phyloP scores from a whole-genome alignment of 371 early-diverging fungal genomes.

The Batkoa obscura region DNA sequence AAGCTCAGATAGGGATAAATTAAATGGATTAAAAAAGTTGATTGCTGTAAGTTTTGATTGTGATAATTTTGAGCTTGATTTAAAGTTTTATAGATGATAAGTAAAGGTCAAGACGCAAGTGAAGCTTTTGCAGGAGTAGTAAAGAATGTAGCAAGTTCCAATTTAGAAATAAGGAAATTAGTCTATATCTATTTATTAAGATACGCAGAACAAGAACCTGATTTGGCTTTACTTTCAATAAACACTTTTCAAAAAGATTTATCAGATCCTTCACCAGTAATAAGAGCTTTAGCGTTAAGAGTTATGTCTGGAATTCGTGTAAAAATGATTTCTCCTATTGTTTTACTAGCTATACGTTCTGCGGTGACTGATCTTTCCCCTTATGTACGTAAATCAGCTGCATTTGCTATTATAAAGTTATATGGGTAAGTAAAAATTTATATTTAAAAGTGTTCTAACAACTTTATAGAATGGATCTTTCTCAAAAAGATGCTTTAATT shows the following conservation, averaged over 20 bases:
- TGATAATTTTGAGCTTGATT: not conserved
- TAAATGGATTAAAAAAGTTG: conserved; percentile 74
- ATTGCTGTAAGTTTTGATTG: conserved; percentile 48
- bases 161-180: conserved; percentile 75
- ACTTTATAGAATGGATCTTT: conserved; percentile 43
- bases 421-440: conserved; percentile 29
- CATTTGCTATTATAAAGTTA: conserved; percentile 79
- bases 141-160: conserved; percentile 83
- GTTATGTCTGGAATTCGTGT: conserved; percentile 90
- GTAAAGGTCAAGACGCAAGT: conserved; percentile 79
- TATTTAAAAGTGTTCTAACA: not conserved
- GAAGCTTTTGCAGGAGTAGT: conserved; percentile 89
- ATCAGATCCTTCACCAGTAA: conserved; percentile 76
- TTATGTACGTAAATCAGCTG: conserved; percentile 84
- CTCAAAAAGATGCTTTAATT: conserved; percentile 48
- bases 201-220: conserved; percentile 89
- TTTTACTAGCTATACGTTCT: conserved; percentile 72
- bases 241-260: conserved; percentile 94
- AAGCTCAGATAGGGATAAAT: conserved; percentile 73
- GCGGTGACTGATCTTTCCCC: conserved; percentile 71
- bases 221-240: conserved; percentile 79
- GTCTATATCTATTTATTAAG: conserved; percentile 89
- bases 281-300: conserved; percentile 87
- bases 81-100: conserved; percentile 46
- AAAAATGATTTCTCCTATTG: conserved; percentile 71